Conservation (phyloP, 305 asterid species). For the Fraxinus xanthoxyloides region DNA sequence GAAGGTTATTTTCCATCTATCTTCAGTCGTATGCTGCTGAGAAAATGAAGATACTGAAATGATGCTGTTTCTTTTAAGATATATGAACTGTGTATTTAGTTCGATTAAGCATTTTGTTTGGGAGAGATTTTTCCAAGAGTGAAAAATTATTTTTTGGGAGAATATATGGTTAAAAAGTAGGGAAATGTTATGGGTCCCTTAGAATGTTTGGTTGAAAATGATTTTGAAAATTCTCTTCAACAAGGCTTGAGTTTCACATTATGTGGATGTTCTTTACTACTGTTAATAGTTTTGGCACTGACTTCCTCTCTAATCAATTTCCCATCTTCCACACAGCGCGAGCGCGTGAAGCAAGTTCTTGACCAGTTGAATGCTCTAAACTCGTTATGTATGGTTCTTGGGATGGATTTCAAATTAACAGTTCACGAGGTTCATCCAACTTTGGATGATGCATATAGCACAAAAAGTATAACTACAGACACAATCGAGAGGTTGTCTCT, state of each 20-base stretch:
- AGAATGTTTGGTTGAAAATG: neutral
- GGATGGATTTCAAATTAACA: slow-evolving; percentile 65
- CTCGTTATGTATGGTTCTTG: slow-evolving; percentile 68
- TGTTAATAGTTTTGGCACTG: neutral
- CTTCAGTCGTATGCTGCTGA: slow-evolving; percentile 1
- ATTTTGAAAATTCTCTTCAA: neutral
- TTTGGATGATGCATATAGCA: slow-evolving; percentile 43
- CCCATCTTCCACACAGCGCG: slow-evolving; percentile 46
- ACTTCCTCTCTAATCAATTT: slow-evolving; percentile 7
- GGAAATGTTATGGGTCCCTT: neutral
- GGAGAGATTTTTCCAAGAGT: neutral
- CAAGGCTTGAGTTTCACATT: neutral
- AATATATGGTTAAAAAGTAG: neutral
- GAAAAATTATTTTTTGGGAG: neutral
- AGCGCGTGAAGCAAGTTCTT: slow-evolving; percentile 62
- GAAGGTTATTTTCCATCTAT: slow-evolving; percentile 41
- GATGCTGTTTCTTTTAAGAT: neutral
- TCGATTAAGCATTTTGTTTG: neutral
- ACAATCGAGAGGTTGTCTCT: slow-evolving; percentile 55
- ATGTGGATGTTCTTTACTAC: slow-evolving; percentile 20
- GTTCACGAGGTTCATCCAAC: slow-evolving; percentile 57
- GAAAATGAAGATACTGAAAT: neutral
- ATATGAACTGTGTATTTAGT: neutral
- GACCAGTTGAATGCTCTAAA: slow-evolving; percentile 52
- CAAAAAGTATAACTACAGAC: slow-evolving; percentile 48